Evolutionary conservation across 345 rosid species (phyloP).

Genomic region (Viola odorata): DNA sequence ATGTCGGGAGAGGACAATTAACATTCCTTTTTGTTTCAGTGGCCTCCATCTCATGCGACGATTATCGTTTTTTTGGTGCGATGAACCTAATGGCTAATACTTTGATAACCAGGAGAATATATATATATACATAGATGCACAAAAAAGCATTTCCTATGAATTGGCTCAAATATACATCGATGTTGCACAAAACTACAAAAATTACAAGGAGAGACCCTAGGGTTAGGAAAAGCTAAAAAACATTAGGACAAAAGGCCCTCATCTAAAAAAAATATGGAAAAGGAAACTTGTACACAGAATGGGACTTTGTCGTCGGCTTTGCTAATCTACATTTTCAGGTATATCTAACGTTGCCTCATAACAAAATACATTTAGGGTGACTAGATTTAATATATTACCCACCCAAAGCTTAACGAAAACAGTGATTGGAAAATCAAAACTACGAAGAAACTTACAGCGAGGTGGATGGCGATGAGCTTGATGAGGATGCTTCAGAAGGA

Average conservation of each 20-base stretch:
- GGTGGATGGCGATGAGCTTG: conserved; percentile 11
- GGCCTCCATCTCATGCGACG: no score
- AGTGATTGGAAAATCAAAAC: conserved; percentile 15
- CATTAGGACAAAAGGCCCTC: conserved; percentile 16
- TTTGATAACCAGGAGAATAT: no score
- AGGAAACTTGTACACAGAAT: conserved; percentile 39
- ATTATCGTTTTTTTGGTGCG: background rate
- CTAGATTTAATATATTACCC: conserved; percentile 19
- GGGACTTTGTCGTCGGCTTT: conserved; percentile 14
- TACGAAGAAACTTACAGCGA: conserved; percentile 15
- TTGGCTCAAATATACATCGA: conserved; percentile 51
- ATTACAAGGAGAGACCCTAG: conserved; percentile 12
- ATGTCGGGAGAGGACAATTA: no score
- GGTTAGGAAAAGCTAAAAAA: conserved; percentile 21
- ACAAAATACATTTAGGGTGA: conserved; percentile 28
- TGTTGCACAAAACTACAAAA: conserved; percentile 42
- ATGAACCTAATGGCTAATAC: background rate
- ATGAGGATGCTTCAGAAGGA: conserved; percentile 17
- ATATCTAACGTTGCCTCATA: conserved; percentile 30
- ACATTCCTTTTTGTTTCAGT: no score
- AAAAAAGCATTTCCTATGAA: conserved; percentile 18
- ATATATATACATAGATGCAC: no score
- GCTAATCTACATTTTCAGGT: conserved; percentile 40
- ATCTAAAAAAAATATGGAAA: conserved; percentile 26
- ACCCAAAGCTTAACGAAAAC: conserved; percentile 24